These are phyloP conservation scores for Fraxinus dipetala DNA, from an alignment of 305 asterid species.

Conservation along the genomic window DNA sequence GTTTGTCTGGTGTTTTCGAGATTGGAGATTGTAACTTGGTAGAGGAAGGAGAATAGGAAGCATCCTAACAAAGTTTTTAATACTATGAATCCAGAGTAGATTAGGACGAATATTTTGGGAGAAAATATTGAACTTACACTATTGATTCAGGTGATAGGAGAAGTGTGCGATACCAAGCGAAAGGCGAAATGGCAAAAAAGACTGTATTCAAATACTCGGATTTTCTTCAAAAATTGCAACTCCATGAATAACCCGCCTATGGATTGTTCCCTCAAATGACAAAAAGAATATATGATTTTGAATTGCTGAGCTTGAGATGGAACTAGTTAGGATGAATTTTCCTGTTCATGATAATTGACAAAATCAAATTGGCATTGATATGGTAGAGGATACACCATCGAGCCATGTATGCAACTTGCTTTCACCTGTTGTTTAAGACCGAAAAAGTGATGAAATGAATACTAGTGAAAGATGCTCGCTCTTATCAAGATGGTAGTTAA, in stretches of 20 bases:
- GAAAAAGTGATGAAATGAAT: neutral
- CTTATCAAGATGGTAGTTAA: too few relatives aligned
- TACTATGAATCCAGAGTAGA: neutral
- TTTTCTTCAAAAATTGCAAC: neutral
- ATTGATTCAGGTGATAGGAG: neutral
- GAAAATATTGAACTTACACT: neutral
- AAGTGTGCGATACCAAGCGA: neutral
- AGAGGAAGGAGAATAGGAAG: constrained; percentile 18
- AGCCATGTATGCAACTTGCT: neutral
- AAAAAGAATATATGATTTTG: neutral
- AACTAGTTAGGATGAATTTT: too few relatives aligned
- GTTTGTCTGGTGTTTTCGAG: neutral
- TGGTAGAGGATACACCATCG: neutral
- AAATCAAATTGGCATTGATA: neutral
- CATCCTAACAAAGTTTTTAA: neutral
- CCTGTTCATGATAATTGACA: neutral
- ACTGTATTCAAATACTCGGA: too few relatives aligned
- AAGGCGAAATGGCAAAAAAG: too few relatives aligned
- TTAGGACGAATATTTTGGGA: neutral
- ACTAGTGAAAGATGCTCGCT: neutral
- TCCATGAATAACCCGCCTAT: neutral
- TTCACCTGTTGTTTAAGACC: neutral
- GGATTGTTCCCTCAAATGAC: neutral
- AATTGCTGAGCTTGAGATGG: too few relatives aligned
- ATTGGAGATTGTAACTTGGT: neutral